Evolutionary conservation across 148 eudicot genomes (phyloP).

Genomic region (Silene uniflora): DNA sequence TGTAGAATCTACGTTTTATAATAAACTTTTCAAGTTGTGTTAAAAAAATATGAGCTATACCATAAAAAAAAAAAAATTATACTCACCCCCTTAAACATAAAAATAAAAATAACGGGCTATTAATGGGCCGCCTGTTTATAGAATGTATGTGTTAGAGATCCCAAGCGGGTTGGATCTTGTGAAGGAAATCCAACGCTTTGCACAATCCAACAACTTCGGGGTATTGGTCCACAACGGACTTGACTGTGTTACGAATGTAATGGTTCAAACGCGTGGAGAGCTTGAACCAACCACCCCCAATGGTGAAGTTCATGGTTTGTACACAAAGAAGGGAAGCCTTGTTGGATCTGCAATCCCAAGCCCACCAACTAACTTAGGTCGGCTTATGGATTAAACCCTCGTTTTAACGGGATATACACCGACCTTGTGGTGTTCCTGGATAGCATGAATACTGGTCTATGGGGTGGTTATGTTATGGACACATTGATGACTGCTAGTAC

Average conservation of each 20-base stretch:
- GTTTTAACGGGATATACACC: background rate
- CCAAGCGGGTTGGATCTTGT: too few relatives aligned
- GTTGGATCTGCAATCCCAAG: too few relatives aligned
- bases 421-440: slow-evolving; percentile 12
- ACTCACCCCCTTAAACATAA: too few relatives aligned
- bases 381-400: background rate
- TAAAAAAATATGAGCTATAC: too few relatives aligned
- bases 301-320: too few relatives aligned
- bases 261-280: too few relatives aligned
- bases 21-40: too few relatives aligned
- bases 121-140: slow-evolving; percentile 2
- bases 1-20: too few relatives aligned
- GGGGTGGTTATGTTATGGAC: slow-evolving; percentile 25
- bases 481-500: slow-evolving; percentile 20
- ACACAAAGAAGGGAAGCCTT: too few relatives aligned
- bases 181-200: too few relatives aligned
- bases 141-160: slow-evolving; percentile 25
- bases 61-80: too few relatives aligned
- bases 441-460: slow-evolving; percentile 11
- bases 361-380: background rate
- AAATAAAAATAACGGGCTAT: slow-evolving; percentile 26
- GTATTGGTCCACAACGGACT: slow-evolving; percentile 15
- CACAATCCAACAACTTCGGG: slow-evolving; percentile 2
- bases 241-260: slow-evolving; percentile 24
- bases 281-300: too few relatives aligned